Base-by-base conservation (phyloP, 257 asterid genomes). In the Solanum neorickii region DNA sequence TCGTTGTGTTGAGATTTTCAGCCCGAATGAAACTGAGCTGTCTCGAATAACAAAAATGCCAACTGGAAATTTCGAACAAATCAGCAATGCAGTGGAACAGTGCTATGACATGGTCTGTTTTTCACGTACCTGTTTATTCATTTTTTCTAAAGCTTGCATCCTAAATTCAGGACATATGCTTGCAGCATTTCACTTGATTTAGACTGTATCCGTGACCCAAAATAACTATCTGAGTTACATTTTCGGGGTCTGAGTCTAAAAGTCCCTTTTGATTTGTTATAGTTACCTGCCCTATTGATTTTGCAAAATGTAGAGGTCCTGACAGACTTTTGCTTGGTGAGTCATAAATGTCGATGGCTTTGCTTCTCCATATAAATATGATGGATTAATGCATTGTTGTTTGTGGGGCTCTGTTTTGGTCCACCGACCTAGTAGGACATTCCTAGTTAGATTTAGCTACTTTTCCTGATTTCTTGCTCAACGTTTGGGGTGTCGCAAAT, bases 11-110 rank as follows among this genome's bases (percentile, higher is more conserved):
- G 97, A 95, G 88, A 88, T 97, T 83, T 91, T 97, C 88, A 97
- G 99, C 92, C 99, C 99, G 83, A 97, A 97, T 87, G 99, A 97
- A 88, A 87, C 94, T 49, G 99, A 97, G 91, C 98, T 97, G 89
- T 93, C 96, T 89, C 97, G 99, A 59, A 87, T 97, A 80, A 93
- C 98, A 84, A 91, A 91, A 84, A 91, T 94, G 98, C 94, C 98
- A 10, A 94, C 96, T 4, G 98, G 93, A 89, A 95, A 88, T 89
- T 93, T 95, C 82, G 98, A 94, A 86, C 96, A 97, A 89, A 95
- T 97, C 70, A 90, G 88, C 76, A 93, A 93, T 89, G 99, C 99
- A 85, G 99, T 91, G 33, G 91, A 82, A 39, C 92, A 92, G 90
- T 95, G 97, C 94, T 95, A 94, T 83, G 86, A 93, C 87, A 89